Base-by-base conservation (phyloP, 1,284 basidiomycete species). In the Irpex rosettiformis region DNA sequence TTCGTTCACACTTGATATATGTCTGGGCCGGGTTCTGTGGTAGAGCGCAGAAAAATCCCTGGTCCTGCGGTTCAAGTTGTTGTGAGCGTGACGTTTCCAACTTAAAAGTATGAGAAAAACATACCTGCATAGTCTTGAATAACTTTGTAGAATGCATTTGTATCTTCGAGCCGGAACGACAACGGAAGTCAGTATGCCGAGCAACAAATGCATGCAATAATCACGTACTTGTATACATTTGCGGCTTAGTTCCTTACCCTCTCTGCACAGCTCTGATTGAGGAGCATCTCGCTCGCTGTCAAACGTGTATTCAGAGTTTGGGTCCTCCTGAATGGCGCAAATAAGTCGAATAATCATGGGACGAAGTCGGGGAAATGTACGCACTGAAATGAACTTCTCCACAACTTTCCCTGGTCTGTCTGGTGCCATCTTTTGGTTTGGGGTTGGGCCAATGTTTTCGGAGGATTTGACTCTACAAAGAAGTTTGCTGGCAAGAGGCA, bases 71-170 rank as follows among this genome's bases (percentile, higher is more conserved):
- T 45, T 48, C n/a, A 30, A 11, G 13, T 28, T n/a, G 42, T 30
- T 22, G 55, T 56, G 47, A 40, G 49, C 2, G 49, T n/a, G 53
- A n/a, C 8, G 18, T 21, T 58, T 49, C 59, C 61, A 54, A 40
- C 6, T 2, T 2, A n/a, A 4, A 8, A 6, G 33, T 8, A 18
- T 21, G 42, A 6, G 42, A 7, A 16, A 10, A n/a, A n/a, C 42
- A 56, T 62, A 85, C 85, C 81, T 91, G 90, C 89, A 93, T 92
- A 57, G 86, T 83, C 70, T 83, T 78, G 72, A 93, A 91, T 58
- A 92, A 69, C 54, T 78, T 75, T 64, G 80, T 88, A 24, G 86
- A 84, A 57, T 85, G 79, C 83, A 91, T 83, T 67, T 81, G 79
- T 60, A 90, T 69, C 89, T 92, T 66, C 54, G 54, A 45, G 47